Evolutionary conservation across 2,329 filamentous ascomycete genomes (phyloP), one percentile per base, ranked within the genome.

Genomic region (Fusarium longipes): DNA sequence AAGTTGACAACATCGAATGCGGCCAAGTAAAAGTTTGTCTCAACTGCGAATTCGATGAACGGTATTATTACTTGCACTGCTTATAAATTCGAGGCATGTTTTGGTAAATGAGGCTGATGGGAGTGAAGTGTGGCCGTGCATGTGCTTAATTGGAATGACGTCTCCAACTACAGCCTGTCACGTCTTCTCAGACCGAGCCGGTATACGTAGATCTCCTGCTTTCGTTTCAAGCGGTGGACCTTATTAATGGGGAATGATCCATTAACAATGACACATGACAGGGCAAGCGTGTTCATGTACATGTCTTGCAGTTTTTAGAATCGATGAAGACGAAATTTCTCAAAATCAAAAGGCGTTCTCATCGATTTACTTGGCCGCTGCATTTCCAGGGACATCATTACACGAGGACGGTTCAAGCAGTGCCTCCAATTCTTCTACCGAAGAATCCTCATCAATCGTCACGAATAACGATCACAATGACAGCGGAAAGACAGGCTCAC

Each of bases 241-340:
- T 57, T 17, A 27, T 49, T 20, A 49, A 63, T 63, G 43, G 58
- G 22, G 50, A 63, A 45, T 15, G 60, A 24, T 38, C 58, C 45
- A 58, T 58, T n/a, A 25, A 51, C 27, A 30, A 67, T 60, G 64
- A 50, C 58, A 48, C 45, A 63, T 44, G 56, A 36, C 53, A 45
- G 44, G 38, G 12, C 58, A 58, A 33, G 58, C 48, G 32, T 10
- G 39, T 40, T 38, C 24, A 24, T 42, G 22, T 45, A 42, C 33
- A 36, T 33, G 30, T 25, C 22, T 36, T 36, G 30, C 45, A 14
- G 20, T 44, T 32, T 50, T 30, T 18, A 32, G 58, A 40, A 57
- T 57, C 51, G 29, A 68, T 68, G 65, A 59, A 58, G 45, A 52
- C 45, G 32, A 47, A 44, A 36, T 33, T 49, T 36, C 32, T 63